Evolutionary conservation across 139 green algal genomes (phyloP).

Genomic region (Asterochloris erici): DNA sequence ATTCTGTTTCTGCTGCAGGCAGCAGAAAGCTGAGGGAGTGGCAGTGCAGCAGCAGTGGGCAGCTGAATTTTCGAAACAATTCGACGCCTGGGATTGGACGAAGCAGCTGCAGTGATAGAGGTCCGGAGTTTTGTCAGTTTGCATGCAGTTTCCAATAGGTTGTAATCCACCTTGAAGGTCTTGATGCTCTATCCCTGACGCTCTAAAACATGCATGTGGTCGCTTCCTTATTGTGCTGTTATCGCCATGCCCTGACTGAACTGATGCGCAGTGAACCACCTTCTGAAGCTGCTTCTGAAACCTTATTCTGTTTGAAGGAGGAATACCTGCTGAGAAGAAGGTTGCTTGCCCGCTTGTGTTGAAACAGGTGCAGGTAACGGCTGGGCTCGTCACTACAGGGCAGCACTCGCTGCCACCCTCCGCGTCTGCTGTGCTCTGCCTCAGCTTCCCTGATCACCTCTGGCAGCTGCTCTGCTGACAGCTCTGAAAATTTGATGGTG

Average conservation of each 20-base stretch:
- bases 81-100: conserved; percentile 85
- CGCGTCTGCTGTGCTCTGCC: background rate
- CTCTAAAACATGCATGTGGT: too few relatives aligned
- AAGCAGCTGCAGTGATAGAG: conserved; percentile 22
- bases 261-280: too few relatives aligned
- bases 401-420: conserved; percentile 10
- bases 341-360: background rate
- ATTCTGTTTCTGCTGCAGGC: conserved; percentile 4
- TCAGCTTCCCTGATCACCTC: background rate
- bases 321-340: too few relatives aligned
- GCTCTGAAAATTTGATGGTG: background rate
- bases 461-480: background rate
- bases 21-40: conserved; percentile 27
- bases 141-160: too few relatives aligned
- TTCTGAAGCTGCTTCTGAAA: too few relatives aligned
- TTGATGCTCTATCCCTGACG: too few relatives aligned
- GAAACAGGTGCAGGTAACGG: conserved; percentile 17
- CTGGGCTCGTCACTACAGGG: conserved; percentile 7
- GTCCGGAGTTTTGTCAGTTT: too few relatives aligned
- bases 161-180: too few relatives aligned
- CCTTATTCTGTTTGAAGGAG: too few relatives aligned
- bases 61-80: conserved; percentile 73
- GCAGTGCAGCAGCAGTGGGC: conserved; percentile 55
- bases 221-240: too few relatives aligned
- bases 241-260: too few relatives aligned